Evolutionary conservation across 805 yeast species (phyloP), one percentile per base, ranked within the genome.

Genomic region (Nakazawaea pomicola): DNA sequence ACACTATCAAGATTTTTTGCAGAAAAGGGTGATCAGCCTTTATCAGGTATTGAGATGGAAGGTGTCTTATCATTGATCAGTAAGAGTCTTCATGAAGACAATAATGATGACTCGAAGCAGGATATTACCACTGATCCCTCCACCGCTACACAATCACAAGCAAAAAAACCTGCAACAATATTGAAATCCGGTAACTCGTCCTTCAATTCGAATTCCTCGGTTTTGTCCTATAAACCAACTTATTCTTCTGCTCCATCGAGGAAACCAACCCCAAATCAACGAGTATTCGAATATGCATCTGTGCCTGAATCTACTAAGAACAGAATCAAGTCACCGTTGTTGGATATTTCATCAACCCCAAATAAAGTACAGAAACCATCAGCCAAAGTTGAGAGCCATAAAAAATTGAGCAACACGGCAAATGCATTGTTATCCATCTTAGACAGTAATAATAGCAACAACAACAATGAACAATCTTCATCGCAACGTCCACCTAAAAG

Each of bases 21-120:
- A 64, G 71, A 65, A 63, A 86, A 84, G 56, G 95, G 95, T n/a
- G 74, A 78, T 42, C 62, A 61, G n/a, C 88, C 91, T 4, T 65
- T 87, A 46, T 68, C 80, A 11, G 87, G 80, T 18, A 67, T 85
- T 32, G 95, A 87, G 56, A 72, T 80, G 52, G 91, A 83, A 58
- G 95, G 95, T n/a, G 91, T 86, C 1, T 56, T 80, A 46, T 74
- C 89, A 5, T 59, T 85, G 14, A 65, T 74, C 45, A 62, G 64
- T 15, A 72, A 68, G 46, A 62, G 68, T 5, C 57, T 62, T 42
- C 55, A 47, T 17, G 53, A 47, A n/a, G 47, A 37, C 27, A 40
- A 16, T 23, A 18, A 33, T 28, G 30, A 24, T 24, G 28, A 24
- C 3, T n/a, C 10, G n/a, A 11, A 24, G 6, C 28, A 24, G n/a